These are phyloP conservation scores for Globisporangium polare DNA, from an alignment of 352 stramenopile genomes.

Conservation along the genomic window DNA sequence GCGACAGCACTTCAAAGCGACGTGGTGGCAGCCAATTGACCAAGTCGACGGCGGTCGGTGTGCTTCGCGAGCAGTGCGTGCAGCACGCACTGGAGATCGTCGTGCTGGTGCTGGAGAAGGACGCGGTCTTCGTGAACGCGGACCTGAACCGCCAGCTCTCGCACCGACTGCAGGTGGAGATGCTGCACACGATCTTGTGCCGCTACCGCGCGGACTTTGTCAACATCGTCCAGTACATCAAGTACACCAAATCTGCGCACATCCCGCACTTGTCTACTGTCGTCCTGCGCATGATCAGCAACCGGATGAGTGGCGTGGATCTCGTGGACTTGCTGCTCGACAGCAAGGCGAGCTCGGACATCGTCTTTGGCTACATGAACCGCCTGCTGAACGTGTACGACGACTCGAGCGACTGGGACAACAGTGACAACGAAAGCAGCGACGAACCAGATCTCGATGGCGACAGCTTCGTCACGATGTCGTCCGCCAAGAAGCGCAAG, in stretches of 20 bases:
- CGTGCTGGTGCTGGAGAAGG: conserved; percentile 66
- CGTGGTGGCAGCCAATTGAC: conserved; percentile 43
- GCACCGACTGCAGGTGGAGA: conserved; percentile 67
- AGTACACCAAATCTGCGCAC: conserved; percentile 72
- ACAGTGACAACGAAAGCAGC: conserved; percentile 13
- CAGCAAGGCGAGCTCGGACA: conserved; percentile 55
- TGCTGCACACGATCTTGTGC: conserved; percentile 71
- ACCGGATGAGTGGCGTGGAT: conserved; percentile 49
- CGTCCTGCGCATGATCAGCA: conserved; percentile 67
- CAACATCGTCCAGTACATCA: conserved; percentile 80
- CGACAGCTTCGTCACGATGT: conserved; percentile 30
- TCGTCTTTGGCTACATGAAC: conserved; percentile 78
- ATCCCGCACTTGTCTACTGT: conserved; percentile 69
- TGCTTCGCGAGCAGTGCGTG: conserved; percentile 62
- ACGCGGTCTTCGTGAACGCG: conserved; percentile 62
- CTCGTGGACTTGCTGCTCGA: conserved; percentile 70
- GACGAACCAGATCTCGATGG: conserved; percentile 15
- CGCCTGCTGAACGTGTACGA: conserved; percentile 70
- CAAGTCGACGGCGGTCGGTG: conserved; percentile 43
- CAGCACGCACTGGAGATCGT: conserved; percentile 77
- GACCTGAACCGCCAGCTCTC: conserved; percentile 51
- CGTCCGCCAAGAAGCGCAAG: conserved; percentile 38
- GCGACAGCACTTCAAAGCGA: conserved; percentile 40
- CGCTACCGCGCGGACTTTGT: conserved; percentile 73
- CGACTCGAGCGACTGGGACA: conserved; percentile 26